Base-by-base conservation (phyloP, 345 rosid genomes). In the Bretschneidera sinensis region DNA sequence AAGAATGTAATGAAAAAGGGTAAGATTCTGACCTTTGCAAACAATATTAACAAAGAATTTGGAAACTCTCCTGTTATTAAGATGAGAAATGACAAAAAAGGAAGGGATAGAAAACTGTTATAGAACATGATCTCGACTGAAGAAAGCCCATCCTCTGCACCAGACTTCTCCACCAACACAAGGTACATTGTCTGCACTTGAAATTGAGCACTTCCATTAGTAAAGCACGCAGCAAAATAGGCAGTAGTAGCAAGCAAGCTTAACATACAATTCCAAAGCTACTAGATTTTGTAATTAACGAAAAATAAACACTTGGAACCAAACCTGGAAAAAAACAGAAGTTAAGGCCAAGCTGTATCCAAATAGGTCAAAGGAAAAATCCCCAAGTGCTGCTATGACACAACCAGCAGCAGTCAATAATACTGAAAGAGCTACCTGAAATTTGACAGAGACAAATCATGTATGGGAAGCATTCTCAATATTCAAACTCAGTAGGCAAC, bases 61-160 rank as follows among this genome's bases (percentile, higher is more conserved):
- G 99, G 99, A 76, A 94, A 85, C 77, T 94, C 99, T 65, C 95
- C 92, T 0, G 92, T 87, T 52, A 78, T 55, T 65, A 87, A 60
- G 74, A 94, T 89, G 69, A 94, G 81, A 75, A 87, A 80, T 13
- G 76, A 48, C 83, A 94, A 78, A 75, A 89, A 77, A 9, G 97
- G 99, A 73, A 87, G 87, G 25, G 97, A 89, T 58, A 94, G 81
- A 71, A 94, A 79, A 77, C 97, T 90, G 82, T 94, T 94, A 60
- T 94, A 94, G 67, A 84, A 86, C 99, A 94, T 94, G 63, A 94
- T 90, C 77, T 94, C 97, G 15, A 84, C 49, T 5, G 96, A 94
- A 50, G 99, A 83, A 68, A 94, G 97, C 48, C 96, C 99, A 61
- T 85, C 95, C 63, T 94, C 97, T 48, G 92, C 97, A 69, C 99